A percentile compares a stretch with the other conserved stretches of the same genome.
Evolutionary conservation across 78 protist species (phyloP).

Genomic region (Polysphondylium violaceum): DNA sequence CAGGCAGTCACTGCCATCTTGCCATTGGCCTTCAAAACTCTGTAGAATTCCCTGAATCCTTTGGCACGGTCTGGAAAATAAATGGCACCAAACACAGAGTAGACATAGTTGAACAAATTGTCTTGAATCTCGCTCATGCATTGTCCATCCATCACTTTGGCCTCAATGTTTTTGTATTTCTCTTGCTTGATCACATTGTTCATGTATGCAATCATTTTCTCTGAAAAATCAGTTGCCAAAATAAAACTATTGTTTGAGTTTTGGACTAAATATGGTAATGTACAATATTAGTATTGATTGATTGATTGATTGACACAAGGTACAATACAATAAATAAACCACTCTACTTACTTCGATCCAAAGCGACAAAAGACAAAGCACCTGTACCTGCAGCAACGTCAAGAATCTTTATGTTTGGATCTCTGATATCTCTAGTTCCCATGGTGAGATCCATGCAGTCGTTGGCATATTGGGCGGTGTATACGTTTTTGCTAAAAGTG

Average conservation of each 20-base stretch:
- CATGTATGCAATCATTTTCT: background rate
- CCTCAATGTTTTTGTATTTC: background rate
- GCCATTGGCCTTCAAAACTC: constrained; percentile 23
- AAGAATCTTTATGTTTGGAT: constrained; percentile 6
- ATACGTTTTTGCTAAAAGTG: too few species aligned
- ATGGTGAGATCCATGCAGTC: background rate
- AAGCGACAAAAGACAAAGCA: constrained; percentile 18
- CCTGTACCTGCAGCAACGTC: constrained; percentile 68
- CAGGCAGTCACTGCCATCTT: constrained; percentile 1
- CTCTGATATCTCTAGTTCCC: background rate
- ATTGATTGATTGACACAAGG: too few species aligned
- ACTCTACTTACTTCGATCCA: too few species aligned
- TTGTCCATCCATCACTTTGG: background rate
- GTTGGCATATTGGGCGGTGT: too few species aligned
- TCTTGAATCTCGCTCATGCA: background rate
- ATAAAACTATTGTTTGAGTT: background rate
- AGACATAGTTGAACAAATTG: constrained; percentile 16
- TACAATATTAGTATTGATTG: too few species aligned
- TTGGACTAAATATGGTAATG: too few species aligned
- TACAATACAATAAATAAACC: too few species aligned
- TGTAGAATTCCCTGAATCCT: constrained; percentile 21
- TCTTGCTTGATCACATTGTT: background rate
- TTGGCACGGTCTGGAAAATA: background rate
- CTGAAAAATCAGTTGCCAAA: constrained; percentile 41
- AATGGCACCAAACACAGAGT: constrained; percentile 47